Base-by-base conservation (phyloP, 164 flowering plant species). In the Pachysandra terminalis region DNA sequence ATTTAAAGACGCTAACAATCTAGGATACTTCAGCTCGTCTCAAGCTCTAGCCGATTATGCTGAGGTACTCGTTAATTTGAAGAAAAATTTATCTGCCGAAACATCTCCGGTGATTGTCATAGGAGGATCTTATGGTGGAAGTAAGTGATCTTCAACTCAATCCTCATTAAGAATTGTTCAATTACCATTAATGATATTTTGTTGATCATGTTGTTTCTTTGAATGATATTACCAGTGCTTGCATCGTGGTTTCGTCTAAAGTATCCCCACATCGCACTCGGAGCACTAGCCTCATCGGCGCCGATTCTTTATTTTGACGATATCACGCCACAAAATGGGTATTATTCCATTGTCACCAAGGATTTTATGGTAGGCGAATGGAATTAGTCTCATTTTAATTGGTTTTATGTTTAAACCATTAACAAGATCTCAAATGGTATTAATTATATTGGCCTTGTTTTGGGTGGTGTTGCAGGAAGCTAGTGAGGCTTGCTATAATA, bases 11-110 rank as follows among this genome's bases (percentile, higher is more conserved):
- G 68, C 83, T 0, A 78, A 72, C 55, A 76, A 71, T 13, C 82
- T 78, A 3, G 97, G 93, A 0, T 91, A 86, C 74, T 85, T 89
- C 71, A 85, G 52, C 76, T 89, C 95, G 0, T 78, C 88, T 0
- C 97, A 91, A 79, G 95, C 97, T n/a, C 13, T 91, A 0, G 89
- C 93, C 9, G 95, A 89, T 69, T 87, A 83, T 65, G 95, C 89
- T 15, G 87, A 75, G 56, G 51, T 91, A 19, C 56, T 89, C 27
- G 19, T 74, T 0, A 27, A 85, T 56, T 13, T 89, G 0, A 89
- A 86, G 80, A 52, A 78, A 52, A 69, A 80, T 4, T 68, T 81
- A 2, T 32, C 71, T 0, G 87, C 93, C 13, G 35, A 72, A 15
- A 12, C 75, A 69, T 86, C 84, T 41, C 96, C 96, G 0, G 79